A percentile compares a stretch with the other conserved stretches of the same genome.
Conservation (phyloP, 163 green algal species). For the Chlorella variabilis region DNA sequence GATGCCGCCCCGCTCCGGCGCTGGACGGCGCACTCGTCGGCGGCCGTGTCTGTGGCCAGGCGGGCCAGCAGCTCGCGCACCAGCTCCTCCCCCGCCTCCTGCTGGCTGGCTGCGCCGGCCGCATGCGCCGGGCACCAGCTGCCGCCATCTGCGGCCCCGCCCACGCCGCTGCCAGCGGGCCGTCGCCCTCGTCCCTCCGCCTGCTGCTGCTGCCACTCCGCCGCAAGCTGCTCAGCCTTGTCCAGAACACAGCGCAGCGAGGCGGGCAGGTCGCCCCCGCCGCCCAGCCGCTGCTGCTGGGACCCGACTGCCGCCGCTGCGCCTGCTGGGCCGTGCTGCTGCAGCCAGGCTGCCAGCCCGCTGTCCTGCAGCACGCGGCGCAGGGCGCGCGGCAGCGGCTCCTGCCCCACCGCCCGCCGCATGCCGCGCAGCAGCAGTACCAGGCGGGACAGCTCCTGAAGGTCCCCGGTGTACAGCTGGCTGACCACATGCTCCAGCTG, state of each 20-base stretch:
- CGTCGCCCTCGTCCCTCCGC: neutral
- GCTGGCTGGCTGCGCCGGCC: neutral
- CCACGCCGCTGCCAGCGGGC: neutral
- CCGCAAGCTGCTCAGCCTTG: conserved; percentile 7
- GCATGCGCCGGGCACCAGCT: too few relatives aligned
- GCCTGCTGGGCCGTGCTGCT: too few relatives aligned
- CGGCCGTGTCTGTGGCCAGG: neutral
- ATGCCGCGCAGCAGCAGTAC: conserved; percentile 4
- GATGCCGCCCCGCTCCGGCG: neutral
- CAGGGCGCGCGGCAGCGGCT: conserved; percentile 20
- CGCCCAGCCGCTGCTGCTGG: neutral
- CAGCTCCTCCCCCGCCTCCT: neutral
- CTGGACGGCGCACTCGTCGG: neutral
- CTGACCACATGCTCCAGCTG: neutral
- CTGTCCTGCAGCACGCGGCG: conserved; percentile 7
- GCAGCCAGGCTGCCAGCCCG: conserved; percentile 13
- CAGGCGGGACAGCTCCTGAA: conserved; percentile 5
- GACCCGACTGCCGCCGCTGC: too few relatives aligned
- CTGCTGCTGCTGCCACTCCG: neutral
- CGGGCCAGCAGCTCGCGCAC: conserved; percentile 12
- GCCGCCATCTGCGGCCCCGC: too few relatives aligned
- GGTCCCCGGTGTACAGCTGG: neutral
- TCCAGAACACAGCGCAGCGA: neutral
- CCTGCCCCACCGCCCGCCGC: neutral
- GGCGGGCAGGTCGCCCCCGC: neutral